Percentiles rank a stretch among this genome's conserved stretches.
Evolutionary conservation across 345 rosid species (phyloP).

Genomic region (Limnanthes douglasii): DNA sequence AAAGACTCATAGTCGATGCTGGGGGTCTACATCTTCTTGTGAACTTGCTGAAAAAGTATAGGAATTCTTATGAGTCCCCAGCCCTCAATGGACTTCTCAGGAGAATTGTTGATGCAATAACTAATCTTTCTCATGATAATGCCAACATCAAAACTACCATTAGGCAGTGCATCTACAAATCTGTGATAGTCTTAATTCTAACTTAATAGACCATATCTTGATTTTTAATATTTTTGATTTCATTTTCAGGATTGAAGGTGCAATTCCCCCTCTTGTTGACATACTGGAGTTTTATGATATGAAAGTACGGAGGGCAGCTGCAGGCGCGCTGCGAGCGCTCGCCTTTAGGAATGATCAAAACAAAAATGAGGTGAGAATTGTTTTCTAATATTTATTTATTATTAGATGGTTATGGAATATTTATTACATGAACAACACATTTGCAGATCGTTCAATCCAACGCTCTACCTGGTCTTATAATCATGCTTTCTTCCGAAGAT

Average conservation of each 20-base stretch:
- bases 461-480: slow-evolving; percentile 49
- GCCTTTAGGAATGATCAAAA: slow-evolving; percentile 68
- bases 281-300: slow-evolving; percentile 34
- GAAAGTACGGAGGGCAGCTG: slow-evolving; percentile 74
- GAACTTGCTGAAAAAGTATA: slow-evolving; percentile 32
- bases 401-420: not conserved
- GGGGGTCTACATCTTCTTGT: slow-evolving; percentile 55
- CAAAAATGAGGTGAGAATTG: slow-evolving; percentile 35
- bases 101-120: slow-evolving; percentile 71
- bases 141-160: slow-evolving; percentile 37
- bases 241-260: slow-evolving; percentile 46
- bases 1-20: slow-evolving; percentile 51
- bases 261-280: slow-evolving; percentile 61
- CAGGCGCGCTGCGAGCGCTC: slow-evolving; percentile 56
- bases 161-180: slow-evolving; percentile 22
- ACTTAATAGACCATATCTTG: not conserved
- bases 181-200: not conserved
- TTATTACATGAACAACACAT: slow-evolving; percentile 6
- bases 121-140: slow-evolving; percentile 68
- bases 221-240: not conserved
- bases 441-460: slow-evolving; percentile 55
- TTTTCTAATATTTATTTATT: not conserved
- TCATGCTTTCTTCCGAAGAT: slow-evolving; percentile 63
- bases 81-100: slow-evolving; percentile 32
- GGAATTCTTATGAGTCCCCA: no score